Base-by-base conservation (phyloP, 2,329 filamentous ascomycete species). In the Cytospora paraplurivora region DNA sequence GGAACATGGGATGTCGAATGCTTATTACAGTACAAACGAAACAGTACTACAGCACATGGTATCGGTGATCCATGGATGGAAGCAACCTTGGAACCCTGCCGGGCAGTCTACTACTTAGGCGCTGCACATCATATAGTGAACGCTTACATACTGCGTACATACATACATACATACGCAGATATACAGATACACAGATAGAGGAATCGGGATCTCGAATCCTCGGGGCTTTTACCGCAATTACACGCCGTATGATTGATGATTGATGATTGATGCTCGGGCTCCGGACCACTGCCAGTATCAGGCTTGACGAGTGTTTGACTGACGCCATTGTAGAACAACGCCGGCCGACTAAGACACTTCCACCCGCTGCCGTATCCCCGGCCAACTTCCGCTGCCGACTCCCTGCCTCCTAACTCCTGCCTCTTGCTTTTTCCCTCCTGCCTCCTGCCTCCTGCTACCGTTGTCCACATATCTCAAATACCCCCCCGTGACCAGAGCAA, bases 321-420 rank as follows among this genome's bases (percentile, higher is more conserved):
- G 44, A 47, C 44, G 44, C 44, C 27, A 27, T 47, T 47, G 44
- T 27, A 47, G n/a, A 19, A 47, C 41, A 4, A 47, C 44, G 44
- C 44, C 44, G 44, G 44, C 44, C 44, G 44, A n/a, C 19, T n/a
- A n/a, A n/a, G 41, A 17, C 41, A 44, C 44, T 47, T 47, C 6
- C 44, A 47, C 44, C n/a, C n/a, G n/a, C n/a, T n/a, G 44, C 44
- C n/a, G 44, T 17, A 47, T 47, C n/a, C 44, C 44, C 44, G 44
- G 44, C n/a, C 44, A 47, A 47, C 44, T 47, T 47, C 44, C 44
- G 44, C 21, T 47, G 41, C 19, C 41, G n/a, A 47, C 41, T 47
- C 35, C 35, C 35, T 37, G 8, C 12, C 35, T 37, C 35, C 12
- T 37, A 10, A 12, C 44, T 21, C 44, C 44, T 47, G 44, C 44